Evolutionary conservation across 257 asterid species (phyloP).

Genomic region (Nicotiana paniculata): DNA sequence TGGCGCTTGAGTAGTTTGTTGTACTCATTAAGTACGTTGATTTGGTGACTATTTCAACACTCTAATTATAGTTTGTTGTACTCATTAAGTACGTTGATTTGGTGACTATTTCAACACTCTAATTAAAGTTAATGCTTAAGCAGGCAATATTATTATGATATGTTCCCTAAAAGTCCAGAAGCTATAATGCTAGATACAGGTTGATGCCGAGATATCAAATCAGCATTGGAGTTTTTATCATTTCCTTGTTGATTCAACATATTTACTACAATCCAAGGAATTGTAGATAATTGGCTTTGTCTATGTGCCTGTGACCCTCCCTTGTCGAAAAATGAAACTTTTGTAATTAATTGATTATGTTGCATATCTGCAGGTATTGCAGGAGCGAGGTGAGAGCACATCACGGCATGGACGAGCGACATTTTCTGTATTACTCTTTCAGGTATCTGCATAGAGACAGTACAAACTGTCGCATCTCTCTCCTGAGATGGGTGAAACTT

Average conservation of each 20-base stretch:
- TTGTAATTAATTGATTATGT: neutral
- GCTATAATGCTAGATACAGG: neutral
- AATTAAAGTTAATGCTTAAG: neutral
- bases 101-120: neutral
- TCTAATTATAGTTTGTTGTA: neutral
- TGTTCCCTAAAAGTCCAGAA: neutral
- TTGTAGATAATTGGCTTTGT: neutral
- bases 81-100: neutral
- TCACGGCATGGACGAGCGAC: conserved; percentile 99
- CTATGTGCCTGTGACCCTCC: neutral
- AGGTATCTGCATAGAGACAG: conserved; percentile 41
- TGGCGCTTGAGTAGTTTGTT: too few species aligned
- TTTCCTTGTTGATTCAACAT: neutral
- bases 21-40: neutral
- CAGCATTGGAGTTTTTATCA: neutral
- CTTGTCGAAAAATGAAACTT: neutral
- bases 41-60: neutral
- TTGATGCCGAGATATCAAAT: neutral
- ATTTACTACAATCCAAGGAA: neutral
- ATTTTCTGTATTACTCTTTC: conserved; percentile 93
- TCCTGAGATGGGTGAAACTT: conserved; percentile 1
- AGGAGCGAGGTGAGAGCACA: conserved; percentile 99
- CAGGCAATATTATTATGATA: neutral
- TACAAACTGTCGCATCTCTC: neutral
- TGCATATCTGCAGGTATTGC: conserved; percentile 71